Base-by-base conservation (phyloP, 805 yeast genomes). In the Ogataea ganodermae region DNA sequence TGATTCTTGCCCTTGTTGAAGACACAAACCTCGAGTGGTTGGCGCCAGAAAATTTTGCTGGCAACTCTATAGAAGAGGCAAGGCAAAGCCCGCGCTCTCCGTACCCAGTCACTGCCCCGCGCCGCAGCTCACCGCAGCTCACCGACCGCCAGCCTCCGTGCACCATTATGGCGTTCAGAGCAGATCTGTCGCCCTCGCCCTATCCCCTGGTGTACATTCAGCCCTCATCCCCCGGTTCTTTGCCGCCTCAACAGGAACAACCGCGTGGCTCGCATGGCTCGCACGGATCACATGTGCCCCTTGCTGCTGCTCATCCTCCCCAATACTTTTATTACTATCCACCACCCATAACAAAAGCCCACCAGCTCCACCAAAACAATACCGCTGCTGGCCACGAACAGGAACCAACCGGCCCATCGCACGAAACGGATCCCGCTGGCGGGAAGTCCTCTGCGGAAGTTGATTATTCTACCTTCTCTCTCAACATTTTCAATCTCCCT, bases 401-500 rank as follows among this genome's bases (percentile, higher is more conserved):
- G 13, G 32, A 23, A 4, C 33, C 33, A n/a, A n/a, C 18, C n/a
- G 8, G 5, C 6, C 33, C 6, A 4, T 30, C 16, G 16, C 8
- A n/a, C 18, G 17, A 30, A 4, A n/a, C 17, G 17, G 33, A 30
- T n/a, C 18, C 16, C 33, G 14, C 6, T 9, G 5, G 17, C 16
- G 31, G 31, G n/a, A n/a, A n/a, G n/a, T n/a, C n/a, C n/a, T n/a
- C n/a, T n/a, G n/a, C 17, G n/a, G 17, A 30, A 30, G 16, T 13
- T 4, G 33, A 30, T n/a, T 30, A n/a, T 30, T n/a, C 33, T 8
- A 37, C 13, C 13, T 55, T 39, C 23, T 24, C 46, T 3, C 32
- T 55, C 21, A 52, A 53, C 35, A 46, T 55, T 14, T 51, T 49
- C 48, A 55, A 55, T 42, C 46, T 55, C 10, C 53, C 56, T 10